Base-by-base conservation (phyloP, 257 asterid genomes). In the Solanum corneliomulleri region DNA sequence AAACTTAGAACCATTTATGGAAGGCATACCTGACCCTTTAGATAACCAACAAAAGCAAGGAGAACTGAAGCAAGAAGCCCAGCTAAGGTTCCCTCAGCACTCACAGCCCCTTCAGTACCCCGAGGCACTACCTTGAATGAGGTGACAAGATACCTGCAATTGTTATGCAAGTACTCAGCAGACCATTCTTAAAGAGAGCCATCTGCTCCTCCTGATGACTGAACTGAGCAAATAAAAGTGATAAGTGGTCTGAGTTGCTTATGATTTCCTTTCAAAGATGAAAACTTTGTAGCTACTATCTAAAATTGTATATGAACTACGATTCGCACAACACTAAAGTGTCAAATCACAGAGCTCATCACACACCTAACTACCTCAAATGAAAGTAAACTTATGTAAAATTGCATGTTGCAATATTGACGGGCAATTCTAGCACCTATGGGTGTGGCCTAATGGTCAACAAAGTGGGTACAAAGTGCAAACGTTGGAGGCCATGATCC, bases 91-190 rank as follows among this genome's bases (percentile, higher is more conserved):
- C 99, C 99, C 91, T 97, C 99, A 75, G 93, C 85, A 88, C 99
- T 97, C 83, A 97, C 94, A 16, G 99, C 99, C 86, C 99, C 99
- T 93, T 97, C 99, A 7, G 99, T 95, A 84, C 99, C 99, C 91
- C 98, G 88, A 3, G 99, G 99, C 41, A 97, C 99, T 87, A 91
- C 92, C 94, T 95, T 97, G 90, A 97, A 96, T 10, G 99, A 91
- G n/a, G 99, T 97, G 88, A 94, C 96, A 52, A 95, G 92, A 86
- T 97, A 97, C 76, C 99, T 97, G 90, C 86, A 89, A 77, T 45
- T 49, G 27, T 83, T 87, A 88, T 60, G 72, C 42, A 29, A 58
- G 21, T 8, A 78, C 64, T 71, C 12, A 68, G 76, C 84, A 16
- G 41, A 20, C 29, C 85, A 87, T 64, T 35, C 82, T 49, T 78